These are phyloP conservation scores for Gossypium bickii DNA, from an alignment of 345 rosid species.

Conservation along the genomic window DNA sequence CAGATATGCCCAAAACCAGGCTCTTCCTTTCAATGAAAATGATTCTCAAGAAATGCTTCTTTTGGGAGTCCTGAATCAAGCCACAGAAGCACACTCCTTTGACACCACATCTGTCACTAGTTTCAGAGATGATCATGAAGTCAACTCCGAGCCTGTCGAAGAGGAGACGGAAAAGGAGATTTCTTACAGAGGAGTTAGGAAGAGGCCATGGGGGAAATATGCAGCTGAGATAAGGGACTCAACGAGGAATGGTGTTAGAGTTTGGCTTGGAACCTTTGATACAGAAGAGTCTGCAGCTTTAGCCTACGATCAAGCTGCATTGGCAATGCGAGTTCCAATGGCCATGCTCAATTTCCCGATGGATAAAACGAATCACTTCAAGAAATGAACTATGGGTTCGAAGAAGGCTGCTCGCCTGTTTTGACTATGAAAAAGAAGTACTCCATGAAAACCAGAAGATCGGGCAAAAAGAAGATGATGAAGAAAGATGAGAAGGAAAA, in stretches of 20 bases:
- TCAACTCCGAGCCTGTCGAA: conserved; percentile 14
- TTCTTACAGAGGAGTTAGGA: conserved; percentile 53
- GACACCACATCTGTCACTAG: background rate
- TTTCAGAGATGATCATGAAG: conserved; percentile 27
- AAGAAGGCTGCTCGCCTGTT: conserved; percentile 47
- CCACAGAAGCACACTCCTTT: conserved; percentile 14
- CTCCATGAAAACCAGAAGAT: conserved; percentile 34
- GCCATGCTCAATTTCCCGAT: conserved; percentile 51
- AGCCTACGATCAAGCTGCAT: conserved; percentile 72
- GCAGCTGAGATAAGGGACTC: conserved; percentile 74
- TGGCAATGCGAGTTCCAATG: conserved; percentile 49
- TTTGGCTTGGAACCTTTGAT: conserved; percentile 66
- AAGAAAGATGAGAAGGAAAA: conserved; percentile 30
- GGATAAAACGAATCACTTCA: conserved; percentile 40
- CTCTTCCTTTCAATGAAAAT: conserved; percentile 58
- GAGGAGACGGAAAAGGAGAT: conserved; percentile 22
- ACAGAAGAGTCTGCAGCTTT: conserved; percentile 65
- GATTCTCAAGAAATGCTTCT: conserved; percentile 66
- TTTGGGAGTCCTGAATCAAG: conserved; percentile 37
- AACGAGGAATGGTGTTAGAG: conserved; percentile 54
- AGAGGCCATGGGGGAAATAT: conserved; percentile 63
- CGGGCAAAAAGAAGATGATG: conserved; percentile 35
- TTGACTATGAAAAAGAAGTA: conserved; percentile 50
- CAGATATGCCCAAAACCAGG: background rate
- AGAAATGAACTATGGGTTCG: conserved; percentile 31